phyloP scores from a whole-genome alignment of 371 early-diverging fungal genomes.

The Syncephalastrum monosporum region DNA sequence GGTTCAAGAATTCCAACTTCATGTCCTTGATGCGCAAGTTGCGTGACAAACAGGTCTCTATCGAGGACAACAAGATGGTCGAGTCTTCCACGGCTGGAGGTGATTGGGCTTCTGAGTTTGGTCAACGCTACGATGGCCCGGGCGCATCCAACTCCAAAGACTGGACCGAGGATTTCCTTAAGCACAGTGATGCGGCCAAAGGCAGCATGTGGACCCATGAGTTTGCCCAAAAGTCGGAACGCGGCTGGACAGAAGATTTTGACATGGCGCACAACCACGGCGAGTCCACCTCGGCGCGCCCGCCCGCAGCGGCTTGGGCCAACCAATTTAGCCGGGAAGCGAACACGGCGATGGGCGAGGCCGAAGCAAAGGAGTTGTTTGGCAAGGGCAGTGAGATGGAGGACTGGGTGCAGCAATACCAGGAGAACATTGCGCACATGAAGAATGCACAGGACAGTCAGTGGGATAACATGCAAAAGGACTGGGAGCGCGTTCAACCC shows the following conservation, averaged over 20 bases:
- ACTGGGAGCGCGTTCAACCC: slow-evolving; percentile 66
- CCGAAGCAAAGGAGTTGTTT: slow-evolving; percentile 37
- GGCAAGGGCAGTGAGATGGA: slow-evolving; percentile 38
- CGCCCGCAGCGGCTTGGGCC: slow-evolving; percentile 46
- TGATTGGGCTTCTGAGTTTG: slow-evolving; percentile 43
- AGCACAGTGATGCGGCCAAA: slow-evolving; percentile 37
- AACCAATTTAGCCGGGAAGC: slow-evolving; percentile 51
- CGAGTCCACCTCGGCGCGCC: slow-evolving; percentile 3
- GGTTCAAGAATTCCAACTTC: slow-evolving; percentile 90
- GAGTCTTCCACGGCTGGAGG: slow-evolving; percentile 14
- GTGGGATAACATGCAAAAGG: slow-evolving; percentile 78
- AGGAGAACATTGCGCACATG: slow-evolving; percentile 68
- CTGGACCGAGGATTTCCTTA: slow-evolving; percentile 54
- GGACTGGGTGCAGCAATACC: slow-evolving; percentile 75
- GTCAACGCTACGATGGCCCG: slow-evolving; percentile 32
- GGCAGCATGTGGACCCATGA: slow-evolving; percentile 54
- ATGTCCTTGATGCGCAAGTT: slow-evolving; percentile 88
- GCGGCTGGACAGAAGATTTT: slow-evolving; percentile 66
- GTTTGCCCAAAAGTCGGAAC: slow-evolving; percentile 56
- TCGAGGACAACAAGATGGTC: slow-evolving; percentile 86
- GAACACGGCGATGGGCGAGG: slow-evolving; percentile 26
- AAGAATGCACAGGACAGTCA: slow-evolving; percentile 68
- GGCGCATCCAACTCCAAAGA: slow-evolving; percentile 21
- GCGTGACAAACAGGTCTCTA: slow-evolving; percentile 81
- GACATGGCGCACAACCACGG: slow-evolving; percentile 12